Evolutionary conservation across 768 basidiomycete species (phyloP), one percentile per base, ranked within the genome.

Genomic region (Mrakia frigida): DNA sequence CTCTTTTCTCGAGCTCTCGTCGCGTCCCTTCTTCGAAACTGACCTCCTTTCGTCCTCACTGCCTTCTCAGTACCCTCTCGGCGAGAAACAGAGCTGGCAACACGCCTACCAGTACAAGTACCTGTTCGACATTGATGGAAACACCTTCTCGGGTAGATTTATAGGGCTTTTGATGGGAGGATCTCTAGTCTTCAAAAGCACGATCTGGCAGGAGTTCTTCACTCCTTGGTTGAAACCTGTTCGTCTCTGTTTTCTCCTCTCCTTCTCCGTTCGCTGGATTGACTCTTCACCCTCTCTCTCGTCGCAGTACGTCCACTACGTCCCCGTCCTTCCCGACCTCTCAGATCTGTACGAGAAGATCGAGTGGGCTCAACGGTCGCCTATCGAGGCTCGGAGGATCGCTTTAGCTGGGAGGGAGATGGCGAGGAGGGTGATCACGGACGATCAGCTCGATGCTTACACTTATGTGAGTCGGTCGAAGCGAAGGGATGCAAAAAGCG

Each of bases 181-280:
- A 23, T 71, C 70, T 43, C 70, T 71, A 6, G 70, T 71, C 23
- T 71, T 71, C 53, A 71, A 71, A 25, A 18, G 16, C 6, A 71
- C 70, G 37, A 59, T 71, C 43, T 71, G 70, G 70, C 46, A n/a
- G 31, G 70, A 71, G 70, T 71, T 71, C 53, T 71, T 71, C 46
- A 46, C 46, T 6, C 21, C 21, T 35, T 71, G 70, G 70, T 35
- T 71, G 6, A 68, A 68, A 39, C 65, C 65, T 28, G 56, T 56
- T 28, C 56, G 56, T 56, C 56, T 28, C n/a, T 10, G 4, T 6
- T 11, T 56, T 56, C n/a, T 56, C n/a, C 28, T 11, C 25, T 56
- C 56, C 56, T 14, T 28, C 56, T 56, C 6, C 11, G 10, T n/a
- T 18, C 5, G 2, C n/a, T 7, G 3, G 23, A 31, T 11, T 65